Base-by-base conservation (phyloP, 768 basidiomycete species). In the Podaxis mareebaensis region DNA sequence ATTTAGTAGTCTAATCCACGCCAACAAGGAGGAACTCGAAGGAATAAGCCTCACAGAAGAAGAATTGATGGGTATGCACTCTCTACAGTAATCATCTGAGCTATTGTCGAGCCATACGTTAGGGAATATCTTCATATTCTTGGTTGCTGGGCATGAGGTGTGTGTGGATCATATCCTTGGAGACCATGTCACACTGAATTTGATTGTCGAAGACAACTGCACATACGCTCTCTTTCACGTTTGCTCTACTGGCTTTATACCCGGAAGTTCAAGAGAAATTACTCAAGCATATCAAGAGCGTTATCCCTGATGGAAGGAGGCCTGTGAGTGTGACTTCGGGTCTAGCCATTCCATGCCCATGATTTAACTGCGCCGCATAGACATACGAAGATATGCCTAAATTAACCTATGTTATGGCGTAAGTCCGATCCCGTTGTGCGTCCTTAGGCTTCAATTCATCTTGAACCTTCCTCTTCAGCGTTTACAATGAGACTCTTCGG, bases 131-230 rank as follows among this genome's bases (percentile, higher is more conserved):
- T 83, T 78, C 58, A 78, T 81, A 20, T 83, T 81, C 63, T 67
- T 88, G n/a, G 69, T 89, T 22, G 88, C 87, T 24, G 86, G 87
- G 8, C 84, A 87, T 62, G 86, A 86, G 75, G 84, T 84, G 61
- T 15, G 68, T 64, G 24, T 15, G 15, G 22, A 26, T 38, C 46
- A 1, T 4, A 22, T 7, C 2, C 15, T 12, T 13, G 1, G 17
- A 22, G 15, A 52, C 22, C 49, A n/a, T 28, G 20, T 36, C 20
- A 28, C 13, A 5, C n/a, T 20, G 26, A 53, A 20, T n/a, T 26
- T 17, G 49, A 7, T 20, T 48, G 15, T 28, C 63, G 63, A 68
- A 80, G 77, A 76, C 73, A 7, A 73, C 75, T 26, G 74, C 73
- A 5, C 71, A 76, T 62, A 73, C 79, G 5, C 66, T 79, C 11